Conservation (phyloP, 164 flowering plant species). For the Magnolia kwangsiensis region DNA sequence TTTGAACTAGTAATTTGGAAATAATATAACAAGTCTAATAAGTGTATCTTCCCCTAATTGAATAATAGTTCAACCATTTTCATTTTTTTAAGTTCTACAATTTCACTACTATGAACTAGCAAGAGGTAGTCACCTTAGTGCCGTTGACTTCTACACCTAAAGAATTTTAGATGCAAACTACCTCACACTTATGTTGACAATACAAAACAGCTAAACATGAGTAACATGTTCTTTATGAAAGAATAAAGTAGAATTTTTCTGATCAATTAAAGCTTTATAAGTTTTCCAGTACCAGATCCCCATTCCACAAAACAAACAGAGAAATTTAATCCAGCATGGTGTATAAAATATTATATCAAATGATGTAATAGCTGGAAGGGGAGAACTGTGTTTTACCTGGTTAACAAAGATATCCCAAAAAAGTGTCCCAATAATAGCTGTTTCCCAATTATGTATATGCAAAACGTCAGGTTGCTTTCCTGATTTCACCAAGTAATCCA, state of each 20-base stretch:
- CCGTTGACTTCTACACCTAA: neutral
- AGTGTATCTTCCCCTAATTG: too few relatives aligned
- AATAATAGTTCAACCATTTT: too few relatives aligned
- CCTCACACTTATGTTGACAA: too few relatives aligned
- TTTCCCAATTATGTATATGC: conserved; percentile 80
- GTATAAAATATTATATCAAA: conserved; percentile 3
- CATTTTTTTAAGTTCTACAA: too few relatives aligned
- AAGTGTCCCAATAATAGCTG: conserved; percentile 77
- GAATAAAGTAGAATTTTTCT: neutral
- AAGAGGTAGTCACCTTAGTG: too few relatives aligned
- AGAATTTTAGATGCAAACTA: neutral
- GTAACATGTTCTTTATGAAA: too few relatives aligned
- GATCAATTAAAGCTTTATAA: neutral
- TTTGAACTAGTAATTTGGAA: too few relatives aligned
- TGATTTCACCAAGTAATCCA: conserved; percentile 69
- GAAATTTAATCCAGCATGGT: neutral
- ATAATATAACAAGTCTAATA: too few relatives aligned
- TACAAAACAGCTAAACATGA: too few relatives aligned
- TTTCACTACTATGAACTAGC: too few relatives aligned
- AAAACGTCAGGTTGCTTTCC: conserved; percentile 78
- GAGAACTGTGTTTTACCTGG: conserved; percentile 39
- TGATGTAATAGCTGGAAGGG: neutral
- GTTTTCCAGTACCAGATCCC: neutral
- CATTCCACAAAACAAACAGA: neutral
- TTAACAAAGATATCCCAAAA: conserved; percentile 84